A percentile compares a stretch with the other conserved stretches of the same genome.
phyloP scores from a whole-genome alignment of 2,329 filamentous ascomycete genomes.

The Neonectria magnoliae region DNA sequence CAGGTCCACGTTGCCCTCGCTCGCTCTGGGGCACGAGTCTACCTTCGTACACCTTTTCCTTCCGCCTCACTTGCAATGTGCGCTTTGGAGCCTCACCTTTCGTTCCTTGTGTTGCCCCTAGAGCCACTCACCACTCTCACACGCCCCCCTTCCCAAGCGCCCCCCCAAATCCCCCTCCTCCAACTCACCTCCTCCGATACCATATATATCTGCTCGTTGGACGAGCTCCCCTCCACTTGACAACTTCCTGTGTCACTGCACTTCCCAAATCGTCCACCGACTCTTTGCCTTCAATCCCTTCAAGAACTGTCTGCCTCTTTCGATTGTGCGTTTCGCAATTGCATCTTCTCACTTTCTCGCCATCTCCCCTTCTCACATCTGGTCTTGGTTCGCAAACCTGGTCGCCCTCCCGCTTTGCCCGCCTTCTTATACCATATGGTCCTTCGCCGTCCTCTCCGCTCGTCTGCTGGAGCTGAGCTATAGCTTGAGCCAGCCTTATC shows the following conservation, averaged over 20 bases:
- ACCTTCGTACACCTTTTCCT: conserved; percentile 14
- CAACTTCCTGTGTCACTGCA: conserved; percentile 18
- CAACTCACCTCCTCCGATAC: neutral
- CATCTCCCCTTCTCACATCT: neutral
- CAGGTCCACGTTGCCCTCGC: conserved; percentile 33
- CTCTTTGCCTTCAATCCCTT: conserved; percentile 22
- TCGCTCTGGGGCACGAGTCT: conserved; percentile 33
- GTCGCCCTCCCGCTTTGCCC: conserved; percentile 19
- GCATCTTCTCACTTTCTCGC: conserved; percentile 15
- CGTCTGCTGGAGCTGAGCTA: conserved; percentile 3
- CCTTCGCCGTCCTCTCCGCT: neutral
- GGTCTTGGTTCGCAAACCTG: conserved; percentile 9
- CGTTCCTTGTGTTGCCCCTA: conserved; percentile 7
- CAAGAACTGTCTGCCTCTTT: conserved; percentile 32
- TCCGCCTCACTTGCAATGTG: conserved; percentile 44
- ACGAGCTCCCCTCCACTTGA: neutral
- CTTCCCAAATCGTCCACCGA: conserved; percentile 6
- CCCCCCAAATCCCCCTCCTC: neutral
- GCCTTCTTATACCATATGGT: conserved; percentile 23
- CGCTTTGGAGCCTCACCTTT: conserved; percentile 42
- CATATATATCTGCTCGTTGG: conserved; percentile 4
- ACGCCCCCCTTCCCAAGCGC: neutral
- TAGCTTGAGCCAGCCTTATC: neutral
- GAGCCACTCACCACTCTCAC: neutral
- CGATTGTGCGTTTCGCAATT: conserved; percentile 27